Conservation (phyloP, 495 filamentous ascomycete species). For the Cetradonia linearis region DNA sequence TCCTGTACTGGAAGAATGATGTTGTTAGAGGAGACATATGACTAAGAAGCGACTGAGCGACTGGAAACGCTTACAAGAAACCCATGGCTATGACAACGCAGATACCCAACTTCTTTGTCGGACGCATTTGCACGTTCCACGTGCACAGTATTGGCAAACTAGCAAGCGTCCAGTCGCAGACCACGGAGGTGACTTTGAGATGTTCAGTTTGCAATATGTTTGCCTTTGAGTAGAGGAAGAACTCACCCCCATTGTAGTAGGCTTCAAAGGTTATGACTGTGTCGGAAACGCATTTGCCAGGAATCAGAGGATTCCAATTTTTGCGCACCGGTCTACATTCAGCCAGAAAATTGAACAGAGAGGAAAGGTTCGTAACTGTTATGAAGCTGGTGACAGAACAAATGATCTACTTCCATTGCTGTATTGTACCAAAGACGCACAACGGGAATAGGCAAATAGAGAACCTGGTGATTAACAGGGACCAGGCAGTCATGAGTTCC, state of each 20-base stretch:
- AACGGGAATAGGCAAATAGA: conserved; percentile 39
- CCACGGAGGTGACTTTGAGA: conserved; percentile 26
- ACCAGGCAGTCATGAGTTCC: neutral
- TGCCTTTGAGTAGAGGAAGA: neutral
- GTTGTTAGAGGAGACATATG: too few species aligned
- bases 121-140: conserved; percentile 18
- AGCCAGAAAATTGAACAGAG: conserved; percentile 36
- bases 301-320: conserved; percentile 34
- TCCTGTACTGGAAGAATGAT: neutral
- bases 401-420: conserved; percentile 29
- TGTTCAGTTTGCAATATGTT: neutral
- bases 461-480: conserved; percentile 33
- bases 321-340: conserved; percentile 37
- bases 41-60: neutral
- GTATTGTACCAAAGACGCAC: conserved; percentile 33
- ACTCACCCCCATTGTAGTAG: conserved; percentile 33
- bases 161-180: conserved; percentile 37
- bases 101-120: conserved; percentile 5
- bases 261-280: conserved; percentile 32
- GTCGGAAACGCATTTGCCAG: conserved; percentile 33
- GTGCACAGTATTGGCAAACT: conserved; percentile 25
- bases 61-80: conserved; percentile 7
- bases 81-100: conserved; percentile 16
- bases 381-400: conserved; percentile 34
- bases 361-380: conserved; percentile 32